Percentiles rank a stretch among this genome's conserved stretches.
phyloP scores from a whole-genome alignment of 2,329 filamentous ascomycete genomes.

The Epichloe gansuensis region DNA sequence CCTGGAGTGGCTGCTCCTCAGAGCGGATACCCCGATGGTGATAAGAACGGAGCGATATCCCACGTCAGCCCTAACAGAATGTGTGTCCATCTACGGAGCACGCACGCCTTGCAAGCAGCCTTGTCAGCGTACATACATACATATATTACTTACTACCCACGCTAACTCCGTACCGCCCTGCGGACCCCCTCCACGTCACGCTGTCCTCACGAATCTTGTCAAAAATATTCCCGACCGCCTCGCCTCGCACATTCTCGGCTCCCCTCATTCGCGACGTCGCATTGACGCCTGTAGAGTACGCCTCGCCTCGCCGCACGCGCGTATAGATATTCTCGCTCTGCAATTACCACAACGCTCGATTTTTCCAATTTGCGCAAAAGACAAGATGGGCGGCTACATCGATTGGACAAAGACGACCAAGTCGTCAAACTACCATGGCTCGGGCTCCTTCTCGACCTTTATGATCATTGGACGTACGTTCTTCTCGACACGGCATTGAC shows the following conservation, averaged over 20 bases:
- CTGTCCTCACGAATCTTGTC: neutral
- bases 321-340: neutral
- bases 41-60: no score
- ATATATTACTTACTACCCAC: no score
- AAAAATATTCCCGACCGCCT: neutral
- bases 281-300: neutral
- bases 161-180: neutral
- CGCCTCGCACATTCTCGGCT: neutral
- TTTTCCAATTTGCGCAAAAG: neutral
- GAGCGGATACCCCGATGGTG: no score
- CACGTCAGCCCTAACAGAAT: no score
- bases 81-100: no score
- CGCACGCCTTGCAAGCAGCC: neutral
- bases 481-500: neutral
- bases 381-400: conserved; percentile 26
- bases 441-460: conserved; percentile 81
- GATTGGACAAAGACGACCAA: conserved; percentile 46
- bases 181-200: neutral
- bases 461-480: conserved; percentile 88
- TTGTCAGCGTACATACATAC: no score
- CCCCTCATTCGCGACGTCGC: neutral
- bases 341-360: no score
- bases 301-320: neutral
- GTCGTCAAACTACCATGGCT: conserved; percentile 45
- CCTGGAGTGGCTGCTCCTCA: no score